A percentile compares a stretch with the other conserved stretches of the same genome.
These are phyloP conservation scores for Pythium guiyangense DNA, from an alignment of 352 stramenopile species.

Conservation along the genomic window DNA sequence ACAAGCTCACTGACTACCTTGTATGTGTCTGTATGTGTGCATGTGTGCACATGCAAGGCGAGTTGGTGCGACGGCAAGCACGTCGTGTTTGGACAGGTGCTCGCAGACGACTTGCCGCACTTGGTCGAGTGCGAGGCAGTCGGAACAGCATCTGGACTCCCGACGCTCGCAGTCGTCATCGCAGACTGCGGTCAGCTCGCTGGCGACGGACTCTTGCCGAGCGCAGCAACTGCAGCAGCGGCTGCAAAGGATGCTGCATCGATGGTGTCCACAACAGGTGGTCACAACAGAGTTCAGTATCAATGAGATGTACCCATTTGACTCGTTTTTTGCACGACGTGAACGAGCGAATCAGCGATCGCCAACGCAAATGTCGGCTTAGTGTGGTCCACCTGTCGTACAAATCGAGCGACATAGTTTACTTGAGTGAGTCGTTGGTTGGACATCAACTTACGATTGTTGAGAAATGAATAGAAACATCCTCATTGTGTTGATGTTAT, in stretches of 20 bases:
- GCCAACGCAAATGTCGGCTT: no score
- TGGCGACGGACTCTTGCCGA: constrained; percentile 35
- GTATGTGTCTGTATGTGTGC: no score
- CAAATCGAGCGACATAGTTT: no score
- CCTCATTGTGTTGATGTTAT: no score
- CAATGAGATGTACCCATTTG: not conserved
- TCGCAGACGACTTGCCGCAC: constrained; percentile 56
- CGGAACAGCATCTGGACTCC: constrained; percentile 45
- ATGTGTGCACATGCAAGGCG: constrained; percentile 16
- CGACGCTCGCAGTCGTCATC: constrained; percentile 43
- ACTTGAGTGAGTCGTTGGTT: no score
- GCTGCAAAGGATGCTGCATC: not conserved
- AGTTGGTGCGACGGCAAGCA: constrained; percentile 97
- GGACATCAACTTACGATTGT: no score
- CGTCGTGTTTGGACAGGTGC: constrained; percentile 98
- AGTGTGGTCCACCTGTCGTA: no score
- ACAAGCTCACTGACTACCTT: no score
- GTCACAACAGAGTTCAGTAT: not conserved
- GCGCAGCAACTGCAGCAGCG: constrained; percentile 10
- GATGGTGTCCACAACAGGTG: not conserved
- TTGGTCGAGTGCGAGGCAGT: constrained; percentile 37
- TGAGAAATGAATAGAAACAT: no score
- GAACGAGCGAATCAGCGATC: no score
- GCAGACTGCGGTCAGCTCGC: constrained; percentile 52
- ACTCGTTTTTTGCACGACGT: no score